Evolutionary conservation across 371 early-diverging fungal species (phyloP).

Genomic region (Dinochytrium kinnereticum): DNA sequence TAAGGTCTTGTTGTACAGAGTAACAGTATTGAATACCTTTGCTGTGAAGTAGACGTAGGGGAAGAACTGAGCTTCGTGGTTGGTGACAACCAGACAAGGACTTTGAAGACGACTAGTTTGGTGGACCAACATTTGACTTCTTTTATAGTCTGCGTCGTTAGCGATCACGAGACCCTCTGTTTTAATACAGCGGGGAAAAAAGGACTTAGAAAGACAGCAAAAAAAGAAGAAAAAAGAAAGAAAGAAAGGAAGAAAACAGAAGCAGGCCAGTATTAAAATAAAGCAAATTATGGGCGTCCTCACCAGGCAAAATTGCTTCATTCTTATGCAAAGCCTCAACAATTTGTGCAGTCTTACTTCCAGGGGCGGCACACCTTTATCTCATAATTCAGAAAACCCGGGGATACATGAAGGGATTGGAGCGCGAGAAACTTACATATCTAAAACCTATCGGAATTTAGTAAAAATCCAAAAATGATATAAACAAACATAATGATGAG

Average conservation of each 20-base stretch:
- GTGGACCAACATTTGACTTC: conserved; percentile 94
- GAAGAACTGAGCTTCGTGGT: conserved; percentile 94
- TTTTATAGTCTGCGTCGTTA: conserved; percentile 93
- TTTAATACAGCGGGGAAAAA: no score
- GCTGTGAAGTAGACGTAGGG: conserved; percentile 71
- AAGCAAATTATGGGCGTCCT: neutral
- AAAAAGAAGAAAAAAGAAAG: no score
- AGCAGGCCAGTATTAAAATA: no score
- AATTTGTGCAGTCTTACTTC: conserved; percentile 75
- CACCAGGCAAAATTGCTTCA: conserved; percentile 40
- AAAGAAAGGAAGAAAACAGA: no score
- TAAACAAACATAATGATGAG: conserved; percentile 76
- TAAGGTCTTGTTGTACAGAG: no score
- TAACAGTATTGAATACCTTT: conserved; percentile 21
- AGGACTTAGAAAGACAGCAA: conserved; percentile 11
- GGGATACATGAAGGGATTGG: no score
- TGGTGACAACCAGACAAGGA: conserved; percentile 92
- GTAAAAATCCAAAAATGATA: neutral
- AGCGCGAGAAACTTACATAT: conserved; percentile 5
- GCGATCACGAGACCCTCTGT: conserved; percentile 95
- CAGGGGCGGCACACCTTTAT: conserved; percentile 76
- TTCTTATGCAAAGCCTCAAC: conserved; percentile 88
- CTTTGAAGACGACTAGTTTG: conserved; percentile 93
- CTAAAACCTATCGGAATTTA: neutral
- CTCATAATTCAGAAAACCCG: no score